Conservation (phyloP, 2,329 filamentous ascomycete genomes). For the Huntiella omanensis region DNA sequence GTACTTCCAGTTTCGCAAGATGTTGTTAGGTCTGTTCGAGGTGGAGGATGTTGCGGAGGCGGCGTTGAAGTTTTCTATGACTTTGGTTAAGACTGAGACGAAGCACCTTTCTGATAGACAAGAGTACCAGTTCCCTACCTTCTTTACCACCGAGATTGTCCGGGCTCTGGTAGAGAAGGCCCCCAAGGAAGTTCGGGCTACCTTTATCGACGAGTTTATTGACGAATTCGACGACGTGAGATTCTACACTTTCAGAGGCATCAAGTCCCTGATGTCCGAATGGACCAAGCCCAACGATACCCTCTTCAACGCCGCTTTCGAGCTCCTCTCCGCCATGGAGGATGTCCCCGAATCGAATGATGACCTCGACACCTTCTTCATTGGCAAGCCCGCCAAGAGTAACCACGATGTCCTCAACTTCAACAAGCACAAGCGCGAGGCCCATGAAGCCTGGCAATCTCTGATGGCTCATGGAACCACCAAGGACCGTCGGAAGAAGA, state of each 20-base stretch:
- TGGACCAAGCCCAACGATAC: slow-evolving; percentile 15
- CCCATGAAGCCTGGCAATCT: slow-evolving; percentile 73
- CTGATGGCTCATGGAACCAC: slow-evolving; percentile 49
- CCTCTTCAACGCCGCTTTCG: slow-evolving; percentile 37
- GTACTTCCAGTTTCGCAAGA: slow-evolving; percentile 49
- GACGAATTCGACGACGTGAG: slow-evolving; percentile 69
- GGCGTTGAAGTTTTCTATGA: slow-evolving; percentile 64
- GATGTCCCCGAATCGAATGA: slow-evolving; percentile 47
- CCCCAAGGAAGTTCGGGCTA: slow-evolving; percentile 41
- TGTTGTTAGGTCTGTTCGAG: slow-evolving; percentile 41
- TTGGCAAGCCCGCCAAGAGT: slow-evolving; percentile 44
- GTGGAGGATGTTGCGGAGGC: slow-evolving; percentile 48
- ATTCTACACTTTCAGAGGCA: slow-evolving; percentile 59
- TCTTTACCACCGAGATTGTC: slow-evolving; percentile 8
- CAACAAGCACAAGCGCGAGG: slow-evolving; percentile 55
- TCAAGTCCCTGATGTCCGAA: slow-evolving; percentile 29
- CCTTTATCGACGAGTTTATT: slow-evolving; percentile 62
- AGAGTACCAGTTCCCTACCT: slow-evolving; percentile 45
- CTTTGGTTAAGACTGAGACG: slow-evolving; percentile 62
- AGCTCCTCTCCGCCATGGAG: slow-evolving; percentile 48
- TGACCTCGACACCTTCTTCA: slow-evolving; percentile 51
- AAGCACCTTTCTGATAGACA: slow-evolving; percentile 39
- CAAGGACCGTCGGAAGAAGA: slow-evolving; percentile 57
- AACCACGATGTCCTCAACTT: slow-evolving; percentile 47
- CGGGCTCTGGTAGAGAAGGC: slow-evolving; percentile 39